Evolutionary conservation across 2,329 filamentous ascomycete species (phyloP).

Genomic region (Tolypocladium sp.): DNA sequence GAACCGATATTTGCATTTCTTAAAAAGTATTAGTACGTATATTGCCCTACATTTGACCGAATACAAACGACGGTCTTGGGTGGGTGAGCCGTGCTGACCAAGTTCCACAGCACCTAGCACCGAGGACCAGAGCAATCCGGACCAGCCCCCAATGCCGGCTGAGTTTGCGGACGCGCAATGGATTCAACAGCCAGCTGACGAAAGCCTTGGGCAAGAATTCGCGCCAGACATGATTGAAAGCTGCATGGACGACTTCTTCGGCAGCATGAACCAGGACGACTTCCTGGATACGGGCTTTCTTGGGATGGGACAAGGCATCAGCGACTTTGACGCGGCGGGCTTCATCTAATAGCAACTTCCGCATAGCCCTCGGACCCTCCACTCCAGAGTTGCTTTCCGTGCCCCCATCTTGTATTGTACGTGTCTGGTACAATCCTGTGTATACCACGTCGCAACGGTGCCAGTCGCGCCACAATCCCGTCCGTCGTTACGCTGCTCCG

Average conservation of each 20-base stretch:
- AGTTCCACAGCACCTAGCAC: background rate
- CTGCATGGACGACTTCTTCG: conserved; percentile 7
- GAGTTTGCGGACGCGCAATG: background rate
- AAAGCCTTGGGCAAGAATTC: background rate
- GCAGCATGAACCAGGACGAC: conserved; percentile 2
- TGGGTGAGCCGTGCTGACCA: background rate
- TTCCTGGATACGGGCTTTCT: conserved; percentile 5
- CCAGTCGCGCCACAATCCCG: background rate
- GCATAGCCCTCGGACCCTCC: no score
- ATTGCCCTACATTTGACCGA: no score
- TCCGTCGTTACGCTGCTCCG: background rate
- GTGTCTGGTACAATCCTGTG: background rate
- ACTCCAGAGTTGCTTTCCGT: no score
- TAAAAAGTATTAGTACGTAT: conserved; percentile 7
- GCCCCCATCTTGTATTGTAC: background rate
- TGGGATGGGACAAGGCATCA: conserved; percentile 7
- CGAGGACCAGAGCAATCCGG: background rate
- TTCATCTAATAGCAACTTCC: conserved; percentile 5
- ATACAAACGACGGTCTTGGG: background rate
- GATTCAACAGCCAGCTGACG: background rate
- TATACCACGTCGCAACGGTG: background rate
- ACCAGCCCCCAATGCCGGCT: background rate
- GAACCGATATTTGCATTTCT: conserved; percentile 7
- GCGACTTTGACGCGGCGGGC: conserved; percentile 11
- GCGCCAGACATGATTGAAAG: background rate